phyloP scores from a whole-genome alignment of 2,329 filamentous ascomycete genomes.

The Ceratocystis smalleyi region DNA sequence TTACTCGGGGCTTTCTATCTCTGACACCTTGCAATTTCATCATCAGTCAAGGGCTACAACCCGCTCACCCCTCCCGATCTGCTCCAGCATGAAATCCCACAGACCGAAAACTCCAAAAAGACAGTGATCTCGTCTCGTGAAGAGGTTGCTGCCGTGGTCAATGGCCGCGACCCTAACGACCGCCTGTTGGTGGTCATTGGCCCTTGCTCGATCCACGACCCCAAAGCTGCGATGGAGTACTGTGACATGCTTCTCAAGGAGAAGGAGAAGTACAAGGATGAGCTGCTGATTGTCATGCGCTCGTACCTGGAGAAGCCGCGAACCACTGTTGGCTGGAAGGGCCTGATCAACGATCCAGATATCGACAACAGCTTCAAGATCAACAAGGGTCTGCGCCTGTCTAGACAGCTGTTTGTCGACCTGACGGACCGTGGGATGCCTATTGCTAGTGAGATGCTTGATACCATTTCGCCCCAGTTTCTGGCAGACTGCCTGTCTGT shows the following conservation, averaged over 20 bases:
- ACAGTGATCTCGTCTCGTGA: slow-evolving; percentile 58
- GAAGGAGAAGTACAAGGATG: slow-evolving; percentile 75
- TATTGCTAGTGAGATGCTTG: slow-evolving; percentile 91
- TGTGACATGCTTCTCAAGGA: slow-evolving; percentile 66
- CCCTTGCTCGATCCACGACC: slow-evolving; percentile 95
- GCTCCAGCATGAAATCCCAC: slow-evolving; percentile 72
- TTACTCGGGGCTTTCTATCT: neutral
- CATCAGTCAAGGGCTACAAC: slow-evolving; percentile 76
- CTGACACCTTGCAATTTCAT: neutral
- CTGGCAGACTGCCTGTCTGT: slow-evolving; percentile 81
- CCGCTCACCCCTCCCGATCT: slow-evolving; percentile 80
- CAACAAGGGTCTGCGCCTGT: slow-evolving; percentile 84
- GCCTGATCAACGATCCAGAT: slow-evolving; percentile 94
- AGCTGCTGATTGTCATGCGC: slow-evolving; percentile 91
- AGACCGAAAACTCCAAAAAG: slow-evolving; percentile 43
- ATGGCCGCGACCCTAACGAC: slow-evolving; percentile 49
- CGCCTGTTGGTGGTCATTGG: slow-evolving; percentile 64
- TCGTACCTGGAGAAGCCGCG: slow-evolving; percentile 97
- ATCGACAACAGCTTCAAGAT: slow-evolving; percentile 98
- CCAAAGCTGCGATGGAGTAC: slow-evolving; percentile 78
- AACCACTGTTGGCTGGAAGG: slow-evolving; percentile 97
- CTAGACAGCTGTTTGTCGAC: slow-evolving; percentile 83
- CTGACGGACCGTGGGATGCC: slow-evolving; percentile 87
- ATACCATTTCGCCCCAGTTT: slow-evolving; percentile 96
- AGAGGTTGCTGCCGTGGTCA: slow-evolving; percentile 58